These are phyloP conservation scores for Neltuma alba DNA, from an alignment of 306 rosid species.

Conservation along the genomic window DNA sequence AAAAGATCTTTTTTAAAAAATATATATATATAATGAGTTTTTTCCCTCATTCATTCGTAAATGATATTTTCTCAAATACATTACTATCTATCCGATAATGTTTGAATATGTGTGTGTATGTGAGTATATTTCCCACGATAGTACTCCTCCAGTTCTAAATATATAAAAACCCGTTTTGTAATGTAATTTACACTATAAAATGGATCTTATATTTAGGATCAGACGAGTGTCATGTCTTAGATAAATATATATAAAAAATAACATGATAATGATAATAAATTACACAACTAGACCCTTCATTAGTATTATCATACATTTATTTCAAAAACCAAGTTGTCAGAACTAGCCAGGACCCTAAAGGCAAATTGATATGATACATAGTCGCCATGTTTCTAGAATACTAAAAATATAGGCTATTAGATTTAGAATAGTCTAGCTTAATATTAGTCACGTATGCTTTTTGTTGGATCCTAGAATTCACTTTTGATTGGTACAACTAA, in stretches of 20 bases:
- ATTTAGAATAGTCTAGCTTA: not conserved
- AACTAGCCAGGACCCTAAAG: not conserved
- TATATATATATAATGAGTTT: no score
- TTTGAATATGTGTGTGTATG: no score
- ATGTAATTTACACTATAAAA: no score
- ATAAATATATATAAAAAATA: not conserved
- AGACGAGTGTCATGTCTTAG: no score
- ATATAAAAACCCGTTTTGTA: no score
- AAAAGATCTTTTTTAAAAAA: no score
- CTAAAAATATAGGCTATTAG: not conserved
- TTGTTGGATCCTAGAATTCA: not conserved
- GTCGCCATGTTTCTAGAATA: not conserved
- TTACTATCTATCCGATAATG: no score
- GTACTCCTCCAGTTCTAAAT: no score
- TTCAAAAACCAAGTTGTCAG: not conserved
- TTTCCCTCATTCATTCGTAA: no score
- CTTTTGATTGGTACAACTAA: not conserved
- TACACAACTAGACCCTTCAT: not conserved
- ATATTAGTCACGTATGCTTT: not conserved
- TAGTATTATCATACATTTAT: not conserved
- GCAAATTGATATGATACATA: not conserved
- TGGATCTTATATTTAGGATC: no score
- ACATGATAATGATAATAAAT: not conserved
- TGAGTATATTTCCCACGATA: no score
- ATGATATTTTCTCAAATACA: no score